Conservation (phyloP, 2,329 filamentous ascomycete species). For the Ilyonectria sp. region DNA sequence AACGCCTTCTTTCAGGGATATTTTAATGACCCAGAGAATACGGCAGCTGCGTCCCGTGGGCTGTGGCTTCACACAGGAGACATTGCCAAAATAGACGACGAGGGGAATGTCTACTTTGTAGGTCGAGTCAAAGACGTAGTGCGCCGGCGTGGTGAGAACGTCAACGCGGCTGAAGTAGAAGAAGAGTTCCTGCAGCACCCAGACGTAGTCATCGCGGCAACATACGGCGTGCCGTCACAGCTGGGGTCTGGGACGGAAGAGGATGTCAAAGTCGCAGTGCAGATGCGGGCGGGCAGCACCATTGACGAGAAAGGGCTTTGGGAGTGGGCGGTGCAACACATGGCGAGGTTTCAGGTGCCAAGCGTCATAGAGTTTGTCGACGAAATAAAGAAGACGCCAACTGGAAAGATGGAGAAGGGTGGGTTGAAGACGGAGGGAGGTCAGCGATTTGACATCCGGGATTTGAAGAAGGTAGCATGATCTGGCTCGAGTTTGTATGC, state of each 20-base stretch:
- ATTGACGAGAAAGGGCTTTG: slow-evolving; percentile 7
- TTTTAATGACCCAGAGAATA: slow-evolving; percentile 12
- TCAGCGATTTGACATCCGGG: slow-evolving; percentile 1
- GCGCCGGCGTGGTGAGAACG: slow-evolving; percentile 23
- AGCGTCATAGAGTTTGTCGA: slow-evolving; percentile 17
- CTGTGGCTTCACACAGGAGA: slow-evolving; percentile 21
- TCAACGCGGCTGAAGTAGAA: slow-evolving; percentile 25
- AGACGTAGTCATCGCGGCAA: slow-evolving; percentile 22
- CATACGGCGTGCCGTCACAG: slow-evolving; percentile 5
- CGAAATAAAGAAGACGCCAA: slow-evolving; percentile 15
- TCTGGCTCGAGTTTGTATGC: neutral
- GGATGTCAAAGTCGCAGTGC: slow-evolving; percentile 16
- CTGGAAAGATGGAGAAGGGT: slow-evolving; percentile 18
- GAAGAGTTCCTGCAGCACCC: slow-evolving; percentile 30
- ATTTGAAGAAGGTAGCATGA: neutral
- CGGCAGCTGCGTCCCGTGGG: neutral
- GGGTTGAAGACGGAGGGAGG: slow-evolving; percentile 5
- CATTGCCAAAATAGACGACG: slow-evolving; percentile 15
- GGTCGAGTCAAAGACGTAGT: slow-evolving; percentile 22
- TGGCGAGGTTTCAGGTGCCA: slow-evolving; percentile 19
- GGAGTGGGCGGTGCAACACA: slow-evolving; percentile 12
- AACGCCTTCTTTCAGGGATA: slow-evolving; percentile 22
- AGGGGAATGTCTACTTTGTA: slow-evolving; percentile 15
- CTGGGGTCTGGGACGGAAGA: slow-evolving; percentile 13
- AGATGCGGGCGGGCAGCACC: slow-evolving; percentile 11